phyloP scores from a whole-genome alignment of 768 basidiomycete genomes.

The Trametes punicea region DNA sequence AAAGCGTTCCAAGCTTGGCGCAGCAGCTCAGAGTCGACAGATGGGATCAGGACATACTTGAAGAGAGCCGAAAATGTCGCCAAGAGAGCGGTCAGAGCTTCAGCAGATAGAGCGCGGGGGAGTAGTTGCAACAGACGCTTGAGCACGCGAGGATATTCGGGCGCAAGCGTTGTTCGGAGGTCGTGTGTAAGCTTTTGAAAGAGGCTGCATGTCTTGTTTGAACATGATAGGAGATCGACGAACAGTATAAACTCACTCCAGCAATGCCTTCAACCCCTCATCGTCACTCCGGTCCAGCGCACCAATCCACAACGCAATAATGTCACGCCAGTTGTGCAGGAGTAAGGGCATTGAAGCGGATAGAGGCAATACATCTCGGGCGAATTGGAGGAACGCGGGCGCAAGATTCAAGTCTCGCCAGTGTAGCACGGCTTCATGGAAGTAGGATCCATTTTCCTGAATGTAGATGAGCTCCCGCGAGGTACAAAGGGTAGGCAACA shows the following conservation, averaged over 20 bases:
- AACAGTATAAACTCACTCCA: slow-evolving; percentile 54
- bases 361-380: slow-evolving; percentile 53
- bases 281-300: slow-evolving; percentile 61
- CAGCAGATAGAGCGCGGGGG: slow-evolving; percentile 54
- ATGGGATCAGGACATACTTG: slow-evolving; percentile 68
- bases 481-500: neutral
- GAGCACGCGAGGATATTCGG: slow-evolving; percentile 56
- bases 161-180: slow-evolving; percentile 70
- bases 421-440: slow-evolving; percentile 67
- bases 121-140: slow-evolving; percentile 54
- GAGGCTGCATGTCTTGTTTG: slow-evolving; percentile 44
- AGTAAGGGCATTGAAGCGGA: slow-evolving; percentile 78
- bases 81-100: slow-evolving; percentile 59
- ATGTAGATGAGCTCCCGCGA: neutral
- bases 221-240: neutral
- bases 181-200: slow-evolving; percentile 78
- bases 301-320: slow-evolving; percentile 61
- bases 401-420: slow-evolving; percentile 82
- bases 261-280: slow-evolving; percentile 67
- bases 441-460: slow-evolving; percentile 77
- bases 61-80: slow-evolving; percentile 68
- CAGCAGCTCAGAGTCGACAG: slow-evolving; percentile 48
- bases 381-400: slow-evolving; percentile 69
- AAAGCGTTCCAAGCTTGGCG: slow-evolving; percentile 60
- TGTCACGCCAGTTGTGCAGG: slow-evolving; percentile 73